Percentiles rank a stretch among this genome's conserved stretches.
phyloP scores from a whole-genome alignment of 129 eudicot species.

The Flaveria brownii region DNA sequence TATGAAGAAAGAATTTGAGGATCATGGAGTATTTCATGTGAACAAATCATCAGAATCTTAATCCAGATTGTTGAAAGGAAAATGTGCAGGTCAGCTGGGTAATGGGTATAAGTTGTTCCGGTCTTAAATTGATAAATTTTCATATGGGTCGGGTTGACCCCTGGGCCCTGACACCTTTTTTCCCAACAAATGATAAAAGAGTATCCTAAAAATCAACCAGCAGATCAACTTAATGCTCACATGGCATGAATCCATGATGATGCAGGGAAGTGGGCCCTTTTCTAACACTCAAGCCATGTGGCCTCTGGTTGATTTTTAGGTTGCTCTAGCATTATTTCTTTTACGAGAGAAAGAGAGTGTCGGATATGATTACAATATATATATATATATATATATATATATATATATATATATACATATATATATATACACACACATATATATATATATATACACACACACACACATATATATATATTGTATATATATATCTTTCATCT shows the following conservation, averaged over 20 bases:
- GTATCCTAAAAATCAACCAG: not conserved
- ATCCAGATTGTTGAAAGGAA: constrained; percentile 12
- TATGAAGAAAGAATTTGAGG: constrained; percentile 28
- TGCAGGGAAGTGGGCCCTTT: not conserved
- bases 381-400: too few species aligned
- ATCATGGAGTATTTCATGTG: constrained; percentile 21
- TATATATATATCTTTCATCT: not conserved
- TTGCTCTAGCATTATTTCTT: not conserved
- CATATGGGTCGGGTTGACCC: not conserved
- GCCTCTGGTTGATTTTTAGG: not conserved
- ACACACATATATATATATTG: too few species aligned
- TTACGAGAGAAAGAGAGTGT: not conserved
- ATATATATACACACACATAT: too few species aligned
- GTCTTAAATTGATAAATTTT: not conserved
- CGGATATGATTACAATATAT: not conserved
- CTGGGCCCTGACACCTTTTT: not conserved
- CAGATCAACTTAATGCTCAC: not conserved
- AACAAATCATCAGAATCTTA: constrained; percentile 7
- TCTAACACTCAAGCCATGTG: not conserved
- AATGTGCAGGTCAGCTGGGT: not conserved
- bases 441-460: too few species aligned
- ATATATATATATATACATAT: too few species aligned
- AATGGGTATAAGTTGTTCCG: not conserved
- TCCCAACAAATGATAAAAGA: not conserved
- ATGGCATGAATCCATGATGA: not conserved